phyloP scores from a whole-genome alignment of 164 flowering plant species.

The Stephania cephalantha region DNA sequence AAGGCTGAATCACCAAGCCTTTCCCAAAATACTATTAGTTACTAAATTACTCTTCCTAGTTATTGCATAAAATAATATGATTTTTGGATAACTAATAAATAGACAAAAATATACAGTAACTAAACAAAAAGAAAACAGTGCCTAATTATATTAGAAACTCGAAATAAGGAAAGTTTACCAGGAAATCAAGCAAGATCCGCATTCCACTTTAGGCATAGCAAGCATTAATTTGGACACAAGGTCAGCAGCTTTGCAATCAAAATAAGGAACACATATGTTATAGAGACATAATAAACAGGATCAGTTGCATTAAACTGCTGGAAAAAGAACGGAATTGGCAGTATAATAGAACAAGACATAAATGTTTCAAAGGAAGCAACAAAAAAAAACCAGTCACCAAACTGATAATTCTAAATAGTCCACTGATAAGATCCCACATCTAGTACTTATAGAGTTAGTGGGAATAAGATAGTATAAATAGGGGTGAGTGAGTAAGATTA shows the following conservation, averaged over 20 bases:
- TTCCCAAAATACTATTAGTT: too few relatives aligned
- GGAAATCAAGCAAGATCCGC: neutral
- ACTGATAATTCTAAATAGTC: neutral
- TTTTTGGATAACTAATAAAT: too few relatives aligned
- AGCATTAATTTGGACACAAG: neutral
- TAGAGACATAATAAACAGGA: neutral
- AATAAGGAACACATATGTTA: neutral
- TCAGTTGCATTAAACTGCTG: neutral
- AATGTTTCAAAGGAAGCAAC: neutral
- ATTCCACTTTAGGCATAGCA: neutral
- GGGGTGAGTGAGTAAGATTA: too few relatives aligned
- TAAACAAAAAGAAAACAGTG: neutral
- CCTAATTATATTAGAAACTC: neutral
- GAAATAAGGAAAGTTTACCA: neutral
- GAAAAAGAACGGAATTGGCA: neutral
- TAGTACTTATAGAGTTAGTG: too few relatives aligned
- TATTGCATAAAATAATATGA: too few relatives aligned
- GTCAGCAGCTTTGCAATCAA: neutral
- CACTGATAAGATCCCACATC: too few relatives aligned
- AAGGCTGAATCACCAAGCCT: too few relatives aligned
- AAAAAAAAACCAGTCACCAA: neutral
- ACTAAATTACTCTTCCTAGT: too few relatives aligned
- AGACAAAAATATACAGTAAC: neutral
- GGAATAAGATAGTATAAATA: too few relatives aligned
- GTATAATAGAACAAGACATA: neutral